These are phyloP conservation scores for Fusarium floridanum DNA, from an alignment of 2,329 filamentous ascomycete genomes.

Conservation along the genomic window DNA sequence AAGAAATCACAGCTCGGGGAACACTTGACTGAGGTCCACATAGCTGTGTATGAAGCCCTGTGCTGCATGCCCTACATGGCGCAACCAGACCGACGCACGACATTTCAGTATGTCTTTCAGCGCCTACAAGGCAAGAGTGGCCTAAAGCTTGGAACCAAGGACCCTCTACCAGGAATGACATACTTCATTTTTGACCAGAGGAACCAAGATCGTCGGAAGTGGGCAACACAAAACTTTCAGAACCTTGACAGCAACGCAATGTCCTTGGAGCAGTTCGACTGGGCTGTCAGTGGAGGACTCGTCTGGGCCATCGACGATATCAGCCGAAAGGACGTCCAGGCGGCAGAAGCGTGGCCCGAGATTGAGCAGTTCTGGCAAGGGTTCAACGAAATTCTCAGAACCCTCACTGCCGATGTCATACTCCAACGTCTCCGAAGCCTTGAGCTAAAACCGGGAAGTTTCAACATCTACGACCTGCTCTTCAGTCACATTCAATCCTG, in stretches of 20 bases:
- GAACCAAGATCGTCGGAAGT: constrained; percentile 68
- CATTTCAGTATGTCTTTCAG: constrained; percentile 87
- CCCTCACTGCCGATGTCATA: constrained; percentile 80
- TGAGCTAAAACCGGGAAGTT: constrained; percentile 72
- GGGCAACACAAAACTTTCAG: constrained; percentile 57
- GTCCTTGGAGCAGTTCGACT: constrained; percentile 83
- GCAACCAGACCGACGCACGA: constrained; percentile 61
- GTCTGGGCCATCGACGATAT: constrained; percentile 74
- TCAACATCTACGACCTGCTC: constrained; percentile 74
- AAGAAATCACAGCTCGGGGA: constrained; percentile 61
- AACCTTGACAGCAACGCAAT: constrained; percentile 70
- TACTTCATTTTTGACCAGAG: constrained; percentile 78
- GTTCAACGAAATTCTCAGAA: constrained; percentile 78
- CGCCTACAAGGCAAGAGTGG: constrained; percentile 78
- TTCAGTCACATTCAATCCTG: constrained; percentile 67
- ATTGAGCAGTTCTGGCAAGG: constrained; percentile 85
- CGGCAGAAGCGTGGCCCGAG: constrained; percentile 54
- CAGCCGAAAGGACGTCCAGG: constrained; percentile 59
- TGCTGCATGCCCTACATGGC: constrained; percentile 85
- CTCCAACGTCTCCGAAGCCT: constrained; percentile 83
- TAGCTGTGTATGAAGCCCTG: constrained; percentile 88
- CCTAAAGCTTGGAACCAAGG: constrained; percentile 79
- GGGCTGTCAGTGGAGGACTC: constrained; percentile 83
- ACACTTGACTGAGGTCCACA: constrained; percentile 71
- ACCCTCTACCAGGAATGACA: constrained; percentile 85